Base-by-base conservation (phyloP, 1,284 basidiomycete species). In the Somion occarium region DNA sequence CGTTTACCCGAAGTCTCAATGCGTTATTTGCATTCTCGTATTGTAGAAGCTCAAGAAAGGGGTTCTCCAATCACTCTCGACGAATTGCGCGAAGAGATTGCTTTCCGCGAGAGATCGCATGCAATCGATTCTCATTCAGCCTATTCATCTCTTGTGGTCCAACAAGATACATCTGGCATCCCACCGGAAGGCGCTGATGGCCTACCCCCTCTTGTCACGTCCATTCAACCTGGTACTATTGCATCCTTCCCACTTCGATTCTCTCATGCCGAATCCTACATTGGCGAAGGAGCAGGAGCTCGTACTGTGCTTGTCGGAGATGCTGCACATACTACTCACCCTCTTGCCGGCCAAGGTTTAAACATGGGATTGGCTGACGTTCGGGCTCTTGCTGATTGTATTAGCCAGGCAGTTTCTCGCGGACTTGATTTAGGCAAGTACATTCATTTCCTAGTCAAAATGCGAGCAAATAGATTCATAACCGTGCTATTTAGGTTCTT, bases 321-420 rank as follows among this genome's bases (percentile, higher is more conserved):
- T 68, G 95, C 97, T 1, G 96, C 95, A 13, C 97, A 99, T 64
- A 92, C 92, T 0, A 79, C 93, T 3, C 97, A 99, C 64, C 97
- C 97, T 0, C 80, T 99, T n/a, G 96, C 95, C 0, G 97, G 97
- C 1, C 97, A 99, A 65, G 97, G 96, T 0, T 73, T 99, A 39
- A 99, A 99, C 66, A 74, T 96, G 61, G 97, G 96, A 18, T 72
- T 99, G 15, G 89, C 79, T 1, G 96, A 99, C 64, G 92, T 86
- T 0, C 77, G 86, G 60, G 78, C 79, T 49, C 77, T 96, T 19
- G 73, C 82, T 1, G 71, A 74, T 34, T 83, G 81, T 56, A 80
- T 95, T 39, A 69, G 82, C 25, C 61, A 72, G 4, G 76, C 85
- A 0, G 61, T 88, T 26, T 56, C 61, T 15, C 66, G 74, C 5